phyloP scores from a whole-genome alignment of 805 yeast genomes.

The Barnettozyma salicaria region DNA sequence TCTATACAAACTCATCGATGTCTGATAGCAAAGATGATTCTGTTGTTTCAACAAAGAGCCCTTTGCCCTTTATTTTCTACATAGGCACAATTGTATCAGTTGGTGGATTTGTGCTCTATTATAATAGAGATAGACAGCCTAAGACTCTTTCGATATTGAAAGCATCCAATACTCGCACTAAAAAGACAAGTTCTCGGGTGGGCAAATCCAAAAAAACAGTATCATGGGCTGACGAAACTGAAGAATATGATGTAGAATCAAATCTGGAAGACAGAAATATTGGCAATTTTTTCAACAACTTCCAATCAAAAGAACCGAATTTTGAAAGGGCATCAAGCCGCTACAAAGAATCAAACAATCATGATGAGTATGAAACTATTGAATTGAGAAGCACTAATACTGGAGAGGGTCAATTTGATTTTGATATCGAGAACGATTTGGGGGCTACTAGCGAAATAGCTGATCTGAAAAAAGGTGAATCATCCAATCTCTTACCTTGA shows the following conservation, averaged over 20 bases:
- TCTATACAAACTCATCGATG: constrained; percentile 13
- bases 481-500: too few relatives aligned
- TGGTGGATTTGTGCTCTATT: constrained; percentile 17
- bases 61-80: constrained; percentile 22
- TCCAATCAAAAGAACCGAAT: constrained; percentile 13
- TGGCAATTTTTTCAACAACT: constrained; percentile 21
- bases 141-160: constrained; percentile 20
- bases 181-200: constrained; percentile 7
- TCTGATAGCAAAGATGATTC: constrained; percentile 10
- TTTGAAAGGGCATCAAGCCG: constrained; percentile 8
- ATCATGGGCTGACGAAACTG: constrained; percentile 33
- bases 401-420: constrained; percentile 12
- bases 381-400: constrained; percentile 12
- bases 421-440: constrained; percentile 20
- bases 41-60: constrained; percentile 13
- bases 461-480: background rate
- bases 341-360: constrained; percentile 6
- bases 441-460: constrained; percentile 6
- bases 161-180: constrained; percentile 9
- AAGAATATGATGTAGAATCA: constrained; percentile 15
- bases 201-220: constrained; percentile 28
- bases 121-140: constrained; percentile 15
- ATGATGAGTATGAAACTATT: constrained; percentile 17
- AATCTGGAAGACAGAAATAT: constrained; percentile 8
- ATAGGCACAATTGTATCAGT: constrained; percentile 16